Conservation (phyloP, 345 rosid genomes). For the Brassica napus region Da-Ae NC_063444.1:50495001-50495500, state of each 20-base stretch:
- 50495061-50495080: not conserved
- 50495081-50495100: not conserved
- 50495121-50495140: not conserved
- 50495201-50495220: not conserved
- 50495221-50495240: too few species aligned
- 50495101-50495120: not conserved
- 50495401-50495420: not conserved
- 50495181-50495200: not conserved
- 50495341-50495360: not conserved
- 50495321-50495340: not conserved
- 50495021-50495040: not conserved
- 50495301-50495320: not conserved
- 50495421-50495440: too few species aligned
- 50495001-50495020: not conserved
- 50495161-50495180: not conserved
- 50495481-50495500: too few species aligned
- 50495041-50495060: not conserved
- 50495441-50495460: conserved; percentile 72
- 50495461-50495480: conserved; percentile 70
- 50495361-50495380: not conserved
- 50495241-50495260: not conserved
- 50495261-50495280: not conserved
- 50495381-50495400: not conserved
- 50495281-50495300: too few species aligned
- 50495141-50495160: not conserved